phyloP scores from a whole-genome alignment of 73 alveolate genomes.

The Urostyla sp. region DNA sequence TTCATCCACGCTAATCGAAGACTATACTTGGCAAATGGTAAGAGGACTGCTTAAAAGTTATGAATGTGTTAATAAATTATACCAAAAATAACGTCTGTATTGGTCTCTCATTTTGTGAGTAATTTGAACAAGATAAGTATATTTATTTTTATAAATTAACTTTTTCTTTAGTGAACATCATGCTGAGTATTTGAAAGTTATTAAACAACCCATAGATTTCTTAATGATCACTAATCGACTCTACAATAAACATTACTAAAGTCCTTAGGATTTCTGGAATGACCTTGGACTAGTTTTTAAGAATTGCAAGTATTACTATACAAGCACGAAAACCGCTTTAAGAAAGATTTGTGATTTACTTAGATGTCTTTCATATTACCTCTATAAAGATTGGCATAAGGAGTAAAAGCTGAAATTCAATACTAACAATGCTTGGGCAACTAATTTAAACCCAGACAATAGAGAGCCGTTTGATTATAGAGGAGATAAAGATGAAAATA shows the following conservation, averaged over 20 bases:
- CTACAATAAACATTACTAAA: conserved; percentile 57
- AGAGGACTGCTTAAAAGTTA: conserved; percentile 58
- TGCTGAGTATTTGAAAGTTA: conserved; percentile 67
- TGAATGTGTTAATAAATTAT: conserved; percentile 65
- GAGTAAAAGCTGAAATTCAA: conserved; percentile 8
- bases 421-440: conserved; percentile 20
- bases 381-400: conserved; percentile 71
- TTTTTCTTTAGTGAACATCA: conserved; percentile 21
- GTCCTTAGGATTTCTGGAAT: conserved; percentile 78
- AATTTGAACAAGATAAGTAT: conserved; percentile 79
- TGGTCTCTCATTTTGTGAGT: conserved; percentile 81
- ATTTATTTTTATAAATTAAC: conserved; percentile 22
- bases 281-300: conserved; percentile 88
- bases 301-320: conserved; percentile 77
- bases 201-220: conserved; percentile 83
- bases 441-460: too few species aligned
- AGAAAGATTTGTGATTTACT: conserved; percentile 79
- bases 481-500: too few species aligned
- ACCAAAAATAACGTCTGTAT: conserved; percentile 67
- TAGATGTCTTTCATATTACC: conserved; percentile 74
- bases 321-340: conserved; percentile 60
- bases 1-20: conserved; percentile 87
- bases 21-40: conserved; percentile 79
- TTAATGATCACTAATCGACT: conserved; percentile 79
- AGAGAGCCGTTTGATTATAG: too few species aligned